phyloP scores from a whole-genome alignment of 2,329 filamentous ascomycete genomes.

The Talaromyces pinophilus region DNA sequence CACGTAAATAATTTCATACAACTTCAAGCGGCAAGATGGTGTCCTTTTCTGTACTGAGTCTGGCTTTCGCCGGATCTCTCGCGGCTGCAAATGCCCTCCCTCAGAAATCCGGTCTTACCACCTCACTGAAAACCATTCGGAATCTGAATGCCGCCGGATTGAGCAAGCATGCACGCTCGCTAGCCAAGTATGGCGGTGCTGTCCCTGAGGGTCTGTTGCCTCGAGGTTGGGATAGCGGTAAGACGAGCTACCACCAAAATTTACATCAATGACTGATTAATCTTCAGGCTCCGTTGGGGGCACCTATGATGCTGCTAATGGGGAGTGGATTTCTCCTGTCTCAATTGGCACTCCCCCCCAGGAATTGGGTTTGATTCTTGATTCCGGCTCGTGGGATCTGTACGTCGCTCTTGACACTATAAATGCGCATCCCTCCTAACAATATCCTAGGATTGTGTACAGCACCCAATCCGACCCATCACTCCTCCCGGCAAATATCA shows the following conservation, averaged over 20 bases:
- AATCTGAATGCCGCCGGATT: constrained; percentile 1
- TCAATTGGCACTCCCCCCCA: constrained; percentile 16
- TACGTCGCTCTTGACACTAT: constrained; percentile 34
- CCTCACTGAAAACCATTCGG: constrained; percentile 15
- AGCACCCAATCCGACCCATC: constrained; percentile 64
- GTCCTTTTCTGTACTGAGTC: constrained; percentile 4
- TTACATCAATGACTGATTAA: background rate
- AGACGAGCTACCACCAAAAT: background rate
- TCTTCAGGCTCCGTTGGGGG: constrained; percentile 5
- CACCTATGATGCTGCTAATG: constrained; percentile 14
- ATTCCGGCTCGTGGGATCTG: constrained; percentile 72
- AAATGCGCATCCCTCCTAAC: background rate
- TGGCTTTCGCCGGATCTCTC: constrained; percentile 10
- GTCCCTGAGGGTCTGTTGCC: constrained; percentile 4
- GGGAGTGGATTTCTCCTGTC: constrained; percentile 14
- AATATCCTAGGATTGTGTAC: constrained; percentile 67
- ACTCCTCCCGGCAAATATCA: constrained; percentile 52
- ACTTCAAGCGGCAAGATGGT: constrained; percentile 1
- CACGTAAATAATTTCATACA: background rate
- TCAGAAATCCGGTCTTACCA: constrained; percentile 7
- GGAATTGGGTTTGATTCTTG: constrained; percentile 67
- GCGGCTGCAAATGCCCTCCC: constrained; percentile 8
- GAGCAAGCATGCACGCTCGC: constrained; percentile 3
- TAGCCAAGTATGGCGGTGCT: constrained; percentile 10
- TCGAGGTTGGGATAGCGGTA: constrained; percentile 1